These are phyloP conservation scores for Wickerhamomyces subpelliculosus DNA, from an alignment of 805 yeast genomes.

Conservation along the genomic window DNA sequence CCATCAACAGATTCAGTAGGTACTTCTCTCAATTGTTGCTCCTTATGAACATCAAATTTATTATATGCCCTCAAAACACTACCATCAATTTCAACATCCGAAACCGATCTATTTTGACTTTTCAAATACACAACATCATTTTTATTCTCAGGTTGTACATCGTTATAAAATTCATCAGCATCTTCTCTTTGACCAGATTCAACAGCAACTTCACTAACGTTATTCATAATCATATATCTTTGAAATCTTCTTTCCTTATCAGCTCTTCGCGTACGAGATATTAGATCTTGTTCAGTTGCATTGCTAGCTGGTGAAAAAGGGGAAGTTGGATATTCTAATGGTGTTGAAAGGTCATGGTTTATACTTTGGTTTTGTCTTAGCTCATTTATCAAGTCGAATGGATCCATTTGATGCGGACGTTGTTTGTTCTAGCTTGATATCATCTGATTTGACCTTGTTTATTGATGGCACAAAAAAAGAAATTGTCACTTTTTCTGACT, in stretches of 20 bases:
- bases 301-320: constrained; percentile 1
- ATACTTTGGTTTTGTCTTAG: too few relatives aligned
- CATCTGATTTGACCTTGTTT: too few relatives aligned
- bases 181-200: too few relatives aligned
- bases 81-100: constrained; percentile 6
- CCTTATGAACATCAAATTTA: constrained; percentile 12
- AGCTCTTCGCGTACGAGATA: constrained; percentile 4
- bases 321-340: neutral
- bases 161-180: constrained; percentile 13
- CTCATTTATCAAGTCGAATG: too few relatives aligned
- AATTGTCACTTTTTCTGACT: too few relatives aligned
- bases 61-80: constrained; percentile 8
- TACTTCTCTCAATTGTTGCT: neutral
- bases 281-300: neutral
- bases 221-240: constrained; percentile 8
- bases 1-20: constrained; percentile 1
- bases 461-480: too few relatives aligned
- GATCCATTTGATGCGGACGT: too few relatives aligned
- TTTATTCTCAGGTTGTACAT: constrained; percentile 3
- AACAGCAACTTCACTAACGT: constrained; percentile 6
- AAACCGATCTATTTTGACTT: constrained; percentile 1
- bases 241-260: constrained; percentile 10
- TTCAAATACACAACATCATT: constrained; percentile 2
- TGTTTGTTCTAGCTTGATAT: too few relatives aligned
- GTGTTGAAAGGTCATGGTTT: constrained; percentile 6